Evolutionary conservation across 768 basidiomycete species (phyloP), one percentile per base, ranked within the genome.

Genomic region (Strobilomyces echinocephalus): DNA sequence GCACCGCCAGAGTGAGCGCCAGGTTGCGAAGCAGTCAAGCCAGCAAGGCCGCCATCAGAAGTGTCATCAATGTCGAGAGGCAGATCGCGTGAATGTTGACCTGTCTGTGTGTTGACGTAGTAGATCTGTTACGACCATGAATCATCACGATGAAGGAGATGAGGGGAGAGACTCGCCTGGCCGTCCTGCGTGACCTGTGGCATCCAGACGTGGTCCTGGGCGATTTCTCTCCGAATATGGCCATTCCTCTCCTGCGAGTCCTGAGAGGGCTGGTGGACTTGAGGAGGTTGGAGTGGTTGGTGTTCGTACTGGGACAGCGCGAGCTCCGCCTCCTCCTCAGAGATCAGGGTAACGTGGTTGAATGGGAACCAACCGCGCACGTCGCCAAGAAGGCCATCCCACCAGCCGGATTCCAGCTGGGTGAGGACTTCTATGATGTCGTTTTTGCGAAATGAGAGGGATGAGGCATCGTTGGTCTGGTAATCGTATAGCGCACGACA

Each of bases 291-390:
- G 38, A 53, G 10, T 28, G 49, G n/a, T 48, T 53, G 56, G 10
- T 54, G 58, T 36, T 57, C 61, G 31, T 53, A 57, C 33, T 53
- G 59, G 10, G 80, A 73, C 57, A 87, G 77, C 11, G 78, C 81
- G 21, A 78, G 69, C 54, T 91, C 91, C 3, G 85, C 89, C 64
- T 91, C 90, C 63, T 89, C 85, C 57, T 91, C 88, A 21, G 83
- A 79, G 52, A 97, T 83, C 42, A 81, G 67, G 44, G 76, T 73
- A 42, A 97, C 94, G 74, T 97, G 98, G 74, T 98, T 99, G 60
- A 88, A 91, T 18, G 95, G 95, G 71, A 99, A 95, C 92, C 92
- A 95, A 53, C 95, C 95, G 47, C 95, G 83, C 68, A 89, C 87
- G 50, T 91, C 88, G 45, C 85, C 83, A 20, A 97, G 78, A 54